Evolutionary conservation across 345 rosid species (phyloP).

Genomic region (Brassica napus): Da-Ae NC_063450.1:45025501-45026000

Average conservation of each 20-base stretch:
- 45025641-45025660: too few species aligned
- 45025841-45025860: conserved; percentile 59
- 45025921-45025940: conserved; percentile 82
- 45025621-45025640: too few species aligned
- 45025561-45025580: neutral
- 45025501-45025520: conserved; percentile 24
- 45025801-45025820: conserved; percentile 29
- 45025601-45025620: neutral
- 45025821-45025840: conserved; percentile 31
- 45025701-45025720: conserved; percentile 5
- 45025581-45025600: neutral
- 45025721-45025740: conserved; percentile 7
- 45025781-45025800: neutral
- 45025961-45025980: conserved; percentile 8
- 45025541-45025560: neutral
- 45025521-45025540: conserved; percentile 8
- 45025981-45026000: conserved; percentile 14
- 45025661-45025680: neutral
- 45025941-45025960: conserved; percentile 63
- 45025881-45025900: conserved; percentile 64
- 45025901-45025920: conserved; percentile 94
- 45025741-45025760: neutral
- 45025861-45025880: conserved; percentile 42
- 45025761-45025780: neutral
- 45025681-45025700: conserved; percentile 8